Conservation (phyloP, 1,284 basidiomycete genomes). For the Apiotrichum montevideense region DNA sequence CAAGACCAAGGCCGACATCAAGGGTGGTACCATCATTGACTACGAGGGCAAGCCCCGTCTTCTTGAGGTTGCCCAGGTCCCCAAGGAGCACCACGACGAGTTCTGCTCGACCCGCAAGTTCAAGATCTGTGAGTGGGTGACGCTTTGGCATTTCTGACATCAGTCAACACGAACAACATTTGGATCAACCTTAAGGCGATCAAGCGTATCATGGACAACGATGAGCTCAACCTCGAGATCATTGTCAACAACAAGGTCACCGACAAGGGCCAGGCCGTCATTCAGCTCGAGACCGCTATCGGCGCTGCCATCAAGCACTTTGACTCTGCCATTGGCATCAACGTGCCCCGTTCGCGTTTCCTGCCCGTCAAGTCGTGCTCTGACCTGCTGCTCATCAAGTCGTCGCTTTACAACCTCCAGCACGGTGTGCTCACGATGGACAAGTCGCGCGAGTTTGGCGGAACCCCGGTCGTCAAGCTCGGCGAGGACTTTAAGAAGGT, state of each 20-base stretch:
- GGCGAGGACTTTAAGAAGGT: conserved; percentile 77
- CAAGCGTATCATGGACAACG: conserved; percentile 89
- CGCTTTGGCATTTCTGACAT: conserved; percentile 8
- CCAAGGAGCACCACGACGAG: conserved; percentile 95
- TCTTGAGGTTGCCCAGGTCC: conserved; percentile 97
- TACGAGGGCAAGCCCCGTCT: conserved; percentile 91
- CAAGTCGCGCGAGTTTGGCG: conserved; percentile 79
- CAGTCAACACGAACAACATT: conserved; percentile 71
- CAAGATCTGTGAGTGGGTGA: conserved; percentile 51
- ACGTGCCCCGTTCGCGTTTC: conserved; percentile 96
- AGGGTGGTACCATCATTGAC: conserved; percentile 98
- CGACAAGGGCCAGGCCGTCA: conserved; percentile 80
- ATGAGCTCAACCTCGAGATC: conserved; percentile 74
- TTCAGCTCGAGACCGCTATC: conserved; percentile 89
- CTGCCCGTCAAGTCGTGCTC: conserved; percentile 82
- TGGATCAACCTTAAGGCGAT: conserved; percentile 84
- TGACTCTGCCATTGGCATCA: conserved; percentile 81
- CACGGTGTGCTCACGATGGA: conserved; percentile 94
- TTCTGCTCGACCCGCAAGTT: conserved; percentile 84
- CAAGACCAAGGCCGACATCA: conserved; percentile 99
- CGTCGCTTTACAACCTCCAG: conserved; percentile 88
- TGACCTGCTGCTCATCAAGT: conserved; percentile 90
- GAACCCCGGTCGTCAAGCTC: conserved; percentile 95
- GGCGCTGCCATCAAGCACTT: conserved; percentile 82
- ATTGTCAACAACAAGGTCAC: conserved; percentile 84